Conservation (phyloP, 331 rosid species). For the Quercus phellos region DNA sequence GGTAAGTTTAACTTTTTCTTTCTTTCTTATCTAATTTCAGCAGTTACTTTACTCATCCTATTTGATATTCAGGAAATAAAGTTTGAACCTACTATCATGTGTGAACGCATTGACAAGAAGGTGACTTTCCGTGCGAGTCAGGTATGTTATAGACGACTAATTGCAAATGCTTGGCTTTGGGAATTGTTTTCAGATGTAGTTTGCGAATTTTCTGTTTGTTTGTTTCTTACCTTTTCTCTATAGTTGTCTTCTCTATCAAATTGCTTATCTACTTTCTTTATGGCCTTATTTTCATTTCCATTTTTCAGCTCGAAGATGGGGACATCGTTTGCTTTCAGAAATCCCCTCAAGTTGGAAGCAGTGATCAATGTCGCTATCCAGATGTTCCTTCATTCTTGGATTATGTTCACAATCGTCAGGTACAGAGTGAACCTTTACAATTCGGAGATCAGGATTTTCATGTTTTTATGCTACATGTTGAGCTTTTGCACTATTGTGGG, state of each 20-base stretch:
- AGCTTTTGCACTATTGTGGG: background rate
- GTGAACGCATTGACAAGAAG: conserved; percentile 45
- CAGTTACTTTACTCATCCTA: background rate
- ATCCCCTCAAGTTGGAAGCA: conserved; percentile 26
- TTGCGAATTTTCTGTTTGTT: background rate
- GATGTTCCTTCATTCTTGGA: conserved; percentile 75
- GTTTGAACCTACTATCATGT: conserved; percentile 58
- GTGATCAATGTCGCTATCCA: conserved; percentile 55
- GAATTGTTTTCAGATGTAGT: background rate
- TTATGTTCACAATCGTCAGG: conserved; percentile 87
- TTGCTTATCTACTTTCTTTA: background rate
- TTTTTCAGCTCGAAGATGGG: conserved; percentile 69
- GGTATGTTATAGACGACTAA: conserved; percentile 26
- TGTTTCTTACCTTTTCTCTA: background rate
- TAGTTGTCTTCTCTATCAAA: background rate
- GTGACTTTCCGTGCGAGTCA: conserved; percentile 44
- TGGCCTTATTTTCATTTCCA: background rate
- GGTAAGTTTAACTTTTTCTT: conserved; percentile 30
- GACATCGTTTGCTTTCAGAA: conserved; percentile 88
- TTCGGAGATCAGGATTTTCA: background rate
- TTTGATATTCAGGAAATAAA: conserved; percentile 49
- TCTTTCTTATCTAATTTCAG: background rate
- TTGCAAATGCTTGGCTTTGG: background rate
- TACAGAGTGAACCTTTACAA: conserved; percentile 3
- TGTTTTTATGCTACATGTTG: background rate